phyloP scores from a whole-genome alignment of 495 filamentous ascomycete genomes.

The Aspergillus affinis region DNA sequence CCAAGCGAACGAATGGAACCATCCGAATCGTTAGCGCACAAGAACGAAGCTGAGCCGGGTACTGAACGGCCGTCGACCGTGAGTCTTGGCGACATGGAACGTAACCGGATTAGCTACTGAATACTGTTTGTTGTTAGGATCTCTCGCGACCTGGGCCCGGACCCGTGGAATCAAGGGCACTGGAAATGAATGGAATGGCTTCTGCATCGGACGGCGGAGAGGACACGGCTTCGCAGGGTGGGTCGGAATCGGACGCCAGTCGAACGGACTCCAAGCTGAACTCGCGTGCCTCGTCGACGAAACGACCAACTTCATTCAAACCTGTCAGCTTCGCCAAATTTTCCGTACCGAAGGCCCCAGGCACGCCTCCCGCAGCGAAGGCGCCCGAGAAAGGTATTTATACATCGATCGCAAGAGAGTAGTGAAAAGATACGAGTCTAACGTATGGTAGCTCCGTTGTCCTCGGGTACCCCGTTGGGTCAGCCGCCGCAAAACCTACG shows the following conservation, averaged over 20 bases:
- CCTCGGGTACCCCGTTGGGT: conserved; percentile 41
- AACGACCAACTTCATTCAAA: conserved; percentile 88
- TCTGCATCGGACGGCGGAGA: conserved; percentile 46
- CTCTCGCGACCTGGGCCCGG: conserved; percentile 33
- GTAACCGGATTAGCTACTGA: conserved; percentile 21
- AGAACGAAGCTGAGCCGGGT: conserved; percentile 31
- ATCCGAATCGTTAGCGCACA: conserved; percentile 19
- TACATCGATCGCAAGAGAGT: background rate
- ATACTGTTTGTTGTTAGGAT: conserved; percentile 26
- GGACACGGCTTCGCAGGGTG: conserved; percentile 46
- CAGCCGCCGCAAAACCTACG: conserved; percentile 46
- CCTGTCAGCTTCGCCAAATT: conserved; percentile 90
- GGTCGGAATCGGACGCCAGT: conserved; percentile 51
- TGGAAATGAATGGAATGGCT: conserved; percentile 45
- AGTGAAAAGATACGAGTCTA: conserved; percentile 17
- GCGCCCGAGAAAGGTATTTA: conserved; percentile 54
- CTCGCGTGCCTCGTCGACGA: conserved; percentile 67
- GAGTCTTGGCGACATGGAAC: conserved; percentile 20
- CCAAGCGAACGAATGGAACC: conserved; percentile 28
- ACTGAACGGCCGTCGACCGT: conserved; percentile 31
- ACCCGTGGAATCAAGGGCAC: conserved; percentile 40
- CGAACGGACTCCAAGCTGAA: conserved; percentile 59
- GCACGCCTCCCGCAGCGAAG: conserved; percentile 55
- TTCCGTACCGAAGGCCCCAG: conserved; percentile 50
- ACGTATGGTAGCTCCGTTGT: conserved; percentile 37